Percentiles rank a stretch among this genome's conserved stretches.
Conservation (phyloP, 2,329 filamentous ascomycete species). For the Ophiostoma sp. region DNA sequence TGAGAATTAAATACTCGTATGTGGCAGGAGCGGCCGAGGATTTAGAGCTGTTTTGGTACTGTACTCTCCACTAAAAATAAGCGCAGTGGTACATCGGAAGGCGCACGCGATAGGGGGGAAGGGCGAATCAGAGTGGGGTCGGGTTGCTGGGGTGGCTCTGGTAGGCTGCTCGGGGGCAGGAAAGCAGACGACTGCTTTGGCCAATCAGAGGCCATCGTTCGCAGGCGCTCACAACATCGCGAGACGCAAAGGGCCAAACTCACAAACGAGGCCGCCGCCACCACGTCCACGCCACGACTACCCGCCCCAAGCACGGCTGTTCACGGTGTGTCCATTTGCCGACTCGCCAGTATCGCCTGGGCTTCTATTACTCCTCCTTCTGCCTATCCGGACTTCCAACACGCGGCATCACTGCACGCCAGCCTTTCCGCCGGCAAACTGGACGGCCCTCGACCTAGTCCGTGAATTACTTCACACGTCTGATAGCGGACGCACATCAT, state of each 20-base stretch:
- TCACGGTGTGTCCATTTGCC: background rate
- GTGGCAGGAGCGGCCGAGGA: background rate
- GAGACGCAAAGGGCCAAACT: constrained; percentile 27
- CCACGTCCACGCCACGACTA: constrained; percentile 18
- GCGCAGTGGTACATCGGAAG: constrained; percentile 4
- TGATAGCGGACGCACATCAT: background rate
- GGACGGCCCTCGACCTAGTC: background rate
- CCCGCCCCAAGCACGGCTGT: constrained; percentile 8
- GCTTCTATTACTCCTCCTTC: background rate
- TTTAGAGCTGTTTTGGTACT: background rate
- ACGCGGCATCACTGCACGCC: constrained; percentile 5
- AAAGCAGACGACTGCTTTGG: constrained; percentile 22
- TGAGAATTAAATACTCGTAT: background rate
- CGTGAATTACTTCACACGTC: constrained; percentile 9
- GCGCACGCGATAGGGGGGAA: constrained; percentile 11
- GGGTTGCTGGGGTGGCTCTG: constrained; percentile 35
- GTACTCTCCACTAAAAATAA: constrained; percentile 8
- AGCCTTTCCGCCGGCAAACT: constrained; percentile 1
- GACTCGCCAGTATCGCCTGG: background rate
- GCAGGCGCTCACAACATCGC: constrained; percentile 39
- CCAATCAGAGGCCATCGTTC: constrained; percentile 35
- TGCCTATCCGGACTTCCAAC: background rate
- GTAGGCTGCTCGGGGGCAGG: constrained; percentile 30
- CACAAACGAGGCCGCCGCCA: constrained; percentile 21
- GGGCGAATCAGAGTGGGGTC: constrained; percentile 23